A percentile compares a stretch with the other conserved stretches of the same genome.
Conservation (phyloP, 2,329 filamentous ascomycete genomes). For the Phaeosphaeriaceae sp. region DNA sequence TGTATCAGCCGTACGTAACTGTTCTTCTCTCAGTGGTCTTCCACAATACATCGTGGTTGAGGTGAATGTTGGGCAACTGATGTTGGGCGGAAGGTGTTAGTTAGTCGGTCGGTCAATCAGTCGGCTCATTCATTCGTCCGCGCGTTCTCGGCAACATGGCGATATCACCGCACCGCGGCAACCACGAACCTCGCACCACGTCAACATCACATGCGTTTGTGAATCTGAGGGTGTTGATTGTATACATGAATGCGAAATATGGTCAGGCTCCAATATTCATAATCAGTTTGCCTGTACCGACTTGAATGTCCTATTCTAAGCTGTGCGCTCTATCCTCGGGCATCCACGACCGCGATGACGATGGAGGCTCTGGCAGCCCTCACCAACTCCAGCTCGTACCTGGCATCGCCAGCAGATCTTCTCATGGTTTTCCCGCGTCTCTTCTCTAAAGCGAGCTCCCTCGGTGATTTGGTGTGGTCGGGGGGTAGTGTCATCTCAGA, state of each 20-base stretch:
- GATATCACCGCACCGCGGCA: too few relatives aligned
- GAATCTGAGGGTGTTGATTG: too few relatives aligned
- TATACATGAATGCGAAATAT: not conserved
- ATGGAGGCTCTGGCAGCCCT: conserved; percentile 35
- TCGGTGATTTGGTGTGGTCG: conserved; percentile 62
- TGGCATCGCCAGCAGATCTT: conserved; percentile 71
- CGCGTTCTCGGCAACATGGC: too few relatives aligned
- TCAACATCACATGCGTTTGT: too few relatives aligned
- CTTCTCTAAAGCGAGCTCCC: conserved; percentile 70
- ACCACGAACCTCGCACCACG: too few relatives aligned
- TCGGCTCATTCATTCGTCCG: too few relatives aligned
- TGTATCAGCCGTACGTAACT: too few relatives aligned
- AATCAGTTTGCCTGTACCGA: not conserved
- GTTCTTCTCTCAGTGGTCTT: too few relatives aligned
- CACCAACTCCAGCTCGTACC: conserved; percentile 44
- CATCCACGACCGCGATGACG: conserved; percentile 12
- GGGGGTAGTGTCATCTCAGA: conserved; percentile 67
- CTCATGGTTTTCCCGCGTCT: conserved; percentile 73
- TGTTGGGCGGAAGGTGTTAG: too few relatives aligned
- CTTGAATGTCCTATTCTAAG: not conserved
- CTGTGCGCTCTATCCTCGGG: conserved; percentile 9
- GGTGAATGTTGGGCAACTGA: too few relatives aligned
- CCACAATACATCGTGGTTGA: too few relatives aligned
- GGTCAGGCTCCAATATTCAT: not conserved
- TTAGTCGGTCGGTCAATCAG: too few relatives aligned